Base-by-base conservation (phyloP, 306 rosid genomes). In the Acacia confusa region DNA sequence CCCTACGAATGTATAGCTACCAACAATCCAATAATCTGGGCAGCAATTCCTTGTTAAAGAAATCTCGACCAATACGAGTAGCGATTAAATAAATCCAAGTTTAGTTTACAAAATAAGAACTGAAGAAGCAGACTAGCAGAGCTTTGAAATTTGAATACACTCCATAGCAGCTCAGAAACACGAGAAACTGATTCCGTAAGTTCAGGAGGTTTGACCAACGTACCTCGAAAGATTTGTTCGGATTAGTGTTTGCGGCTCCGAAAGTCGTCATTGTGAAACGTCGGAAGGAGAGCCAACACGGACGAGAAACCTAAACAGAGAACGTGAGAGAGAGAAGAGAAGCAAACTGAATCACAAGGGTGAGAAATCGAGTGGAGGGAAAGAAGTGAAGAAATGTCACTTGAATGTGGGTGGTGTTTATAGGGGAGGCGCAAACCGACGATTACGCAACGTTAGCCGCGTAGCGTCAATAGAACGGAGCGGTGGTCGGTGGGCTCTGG, bases 161-260 rank as follows among this genome's bases (percentile, higher is more conserved):
- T 43, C 2, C 16, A 8, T 14, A 45, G 22, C 24, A 71, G 24
- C 58, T 45, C 40, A 70, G 22, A 45, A 19, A 45, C 40, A 25
- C 40, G 47, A 24, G 57, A 24, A 9, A 19, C 3, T 9, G 27
- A 2, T 16, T 67, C 27, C 47, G n/a, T 34, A 5, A 43, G 32
- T 41, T 24, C 34, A 70, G 36, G 19, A 69, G 17, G 30, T 9
- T 3, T 69, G 24, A 71, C 3, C 22, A 1, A 71, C 40, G 53
- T 72, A 72, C 77, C 77, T 72, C 63, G 9, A 17, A 72, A 27
- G 77, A 72, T 50, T 72, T 72, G 77, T 89, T 92, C 2, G 96
- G 93, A 52, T 89, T 85, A 10, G 81, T 32, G 44, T 85, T 85
- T 20, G 83, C 4, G 9, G 89, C 84, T 25, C 91, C 89, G 47